Evolutionary conservation across 108 stramenopile genomes (phyloP).

Genomic region (Mediolabrus comicus): DNA sequence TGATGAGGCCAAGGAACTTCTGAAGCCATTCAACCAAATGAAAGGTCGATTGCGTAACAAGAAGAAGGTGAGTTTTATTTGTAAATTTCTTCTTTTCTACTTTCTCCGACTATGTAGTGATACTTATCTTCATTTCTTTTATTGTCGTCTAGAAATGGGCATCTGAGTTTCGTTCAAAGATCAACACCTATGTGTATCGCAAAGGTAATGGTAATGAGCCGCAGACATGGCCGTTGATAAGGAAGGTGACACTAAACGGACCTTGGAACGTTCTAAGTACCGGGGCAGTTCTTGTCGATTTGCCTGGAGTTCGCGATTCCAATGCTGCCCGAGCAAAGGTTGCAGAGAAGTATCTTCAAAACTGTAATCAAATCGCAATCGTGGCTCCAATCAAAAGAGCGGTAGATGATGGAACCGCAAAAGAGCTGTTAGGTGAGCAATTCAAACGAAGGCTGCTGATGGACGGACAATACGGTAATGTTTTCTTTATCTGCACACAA

Average conservation of each 20-base stretch:
- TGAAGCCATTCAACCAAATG: slow-evolving; percentile 20
- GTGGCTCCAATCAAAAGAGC: slow-evolving; percentile 53
- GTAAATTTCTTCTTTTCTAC: too few species aligned
- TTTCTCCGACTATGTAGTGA: too few species aligned
- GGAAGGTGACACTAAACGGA: slow-evolving; percentile 38
- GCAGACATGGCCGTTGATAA: slow-evolving; percentile 55
- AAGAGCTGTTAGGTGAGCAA: slow-evolving; percentile 53
- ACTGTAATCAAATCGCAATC: slow-evolving; percentile 47
- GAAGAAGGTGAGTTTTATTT: slow-evolving; percentile 1
- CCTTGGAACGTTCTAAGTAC: slow-evolving; percentile 33
- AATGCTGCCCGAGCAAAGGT: slow-evolving; percentile 55
- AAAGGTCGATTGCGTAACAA: slow-evolving; percentile 8
- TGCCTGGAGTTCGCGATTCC: slow-evolving; percentile 40
- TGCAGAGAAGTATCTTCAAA: slow-evolving; percentile 42
- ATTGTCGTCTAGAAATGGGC: slow-evolving; percentile 38
- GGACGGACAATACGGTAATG: slow-evolving; percentile 52
- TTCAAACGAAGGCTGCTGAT: slow-evolving; percentile 55
- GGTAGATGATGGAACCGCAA: slow-evolving; percentile 49
- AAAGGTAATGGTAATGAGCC: slow-evolving; percentile 43
- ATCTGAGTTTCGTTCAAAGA: slow-evolving; percentile 20
- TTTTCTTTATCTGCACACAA: slow-evolving; percentile 56
- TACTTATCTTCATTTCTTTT: too few species aligned
- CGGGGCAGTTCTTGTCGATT: slow-evolving; percentile 20
- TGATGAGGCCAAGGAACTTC: slow-evolving; percentile 17
- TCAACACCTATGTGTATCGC: slow-evolving; percentile 48